Evolutionary conservation across 176 grass and related monocot species (phyloP), one percentile per base, ranked within the genome.

Genomic region (Raddia guianensis): DNA sequence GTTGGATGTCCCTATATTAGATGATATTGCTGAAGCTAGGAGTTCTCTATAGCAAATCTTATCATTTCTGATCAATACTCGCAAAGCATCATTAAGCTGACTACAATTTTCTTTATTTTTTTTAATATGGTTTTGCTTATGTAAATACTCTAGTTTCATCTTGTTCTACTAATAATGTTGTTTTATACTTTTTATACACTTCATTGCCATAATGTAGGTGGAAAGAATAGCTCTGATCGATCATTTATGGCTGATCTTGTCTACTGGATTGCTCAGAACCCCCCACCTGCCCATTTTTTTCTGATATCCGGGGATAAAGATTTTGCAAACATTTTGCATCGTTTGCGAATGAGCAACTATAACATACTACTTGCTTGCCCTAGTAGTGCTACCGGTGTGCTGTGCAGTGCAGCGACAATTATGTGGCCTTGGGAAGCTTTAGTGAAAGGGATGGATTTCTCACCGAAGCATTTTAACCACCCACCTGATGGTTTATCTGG

Each of bases 291-390:
- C 44, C 92, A 99, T 87, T 91, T 99, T 82, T 95, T 99, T 79
- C 77, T 99, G 49, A 95, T 99, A 83, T 95, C 92, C 46, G 91
- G 90, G 56, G 92, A 99, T 64, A 91, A 11, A 50, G 92, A 99
- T 57, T 95, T 99, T 32, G 66, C 92, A 27, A 99, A 87, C 72
- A 89, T 95, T 45, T 86, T 99, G 70, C 90, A 99, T 81, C 90
- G 92, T 7, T 78, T 99, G 66, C 80, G 96, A 75, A 98, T 98
- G 95, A 91, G 70, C 68, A 99, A 99, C 82, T 99, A 99, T 74
- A 99, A 99, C 68, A 67, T 99, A 82, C 76, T 95, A 37, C 96
- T 99, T 81, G 87, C 95, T 18, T 89, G 86, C 72, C 73, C 64
- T 49, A 74, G 77, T 77, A n/a, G 0, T n/a, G 61, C 66, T 44